These are phyloP conservation scores for Coemansia sp. DNA, from an alignment of 192 early-diverging fungal genomes.

Conservation along the genomic window DNA sequence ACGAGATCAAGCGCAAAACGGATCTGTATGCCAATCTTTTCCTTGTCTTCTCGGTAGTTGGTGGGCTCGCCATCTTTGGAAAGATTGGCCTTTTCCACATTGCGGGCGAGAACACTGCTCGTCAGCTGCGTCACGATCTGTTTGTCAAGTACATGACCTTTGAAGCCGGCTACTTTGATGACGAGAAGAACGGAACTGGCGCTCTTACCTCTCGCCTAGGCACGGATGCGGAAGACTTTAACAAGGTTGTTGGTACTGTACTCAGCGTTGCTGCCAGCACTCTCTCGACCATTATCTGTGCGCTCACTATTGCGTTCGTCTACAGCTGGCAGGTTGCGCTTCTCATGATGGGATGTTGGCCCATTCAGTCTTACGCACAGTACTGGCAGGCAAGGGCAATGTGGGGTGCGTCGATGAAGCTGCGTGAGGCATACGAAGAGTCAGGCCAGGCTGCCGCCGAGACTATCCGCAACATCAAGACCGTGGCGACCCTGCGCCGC, in stretches of 20 bases:
- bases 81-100: slow-evolving; percentile 60
- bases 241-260: slow-evolving; percentile 39
- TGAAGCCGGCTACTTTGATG: slow-evolving; percentile 75
- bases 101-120: slow-evolving; percentile 63
- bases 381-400: slow-evolving; percentile 61
- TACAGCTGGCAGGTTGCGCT: slow-evolving; percentile 62
- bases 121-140: slow-evolving; percentile 59
- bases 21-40: slow-evolving; percentile 41
- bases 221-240: slow-evolving; percentile 62
- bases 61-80: slow-evolving; percentile 55
- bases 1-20: slow-evolving; percentile 27
- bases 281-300: slow-evolving; percentile 24
- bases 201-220: slow-evolving; percentile 69
- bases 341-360: slow-evolving; percentile 66
- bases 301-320: slow-evolving; percentile 53
- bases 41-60: slow-evolving; percentile 49
- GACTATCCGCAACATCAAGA: slow-evolving; percentile 79
- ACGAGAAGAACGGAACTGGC: slow-evolving; percentile 67
- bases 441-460: slow-evolving; percentile 77
- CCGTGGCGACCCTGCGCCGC: slow-evolving; percentile 73
- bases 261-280: slow-evolving; percentile 19
- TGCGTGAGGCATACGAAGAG: slow-evolving; percentile 65
- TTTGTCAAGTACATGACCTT: slow-evolving; percentile 69
- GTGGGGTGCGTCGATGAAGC: slow-evolving; percentile 43
- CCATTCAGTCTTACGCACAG: slow-evolving; percentile 63